phyloP scores from a whole-genome alignment of 192 early-diverging fungal genomes.

The Allomyces macrogynus region DNA sequence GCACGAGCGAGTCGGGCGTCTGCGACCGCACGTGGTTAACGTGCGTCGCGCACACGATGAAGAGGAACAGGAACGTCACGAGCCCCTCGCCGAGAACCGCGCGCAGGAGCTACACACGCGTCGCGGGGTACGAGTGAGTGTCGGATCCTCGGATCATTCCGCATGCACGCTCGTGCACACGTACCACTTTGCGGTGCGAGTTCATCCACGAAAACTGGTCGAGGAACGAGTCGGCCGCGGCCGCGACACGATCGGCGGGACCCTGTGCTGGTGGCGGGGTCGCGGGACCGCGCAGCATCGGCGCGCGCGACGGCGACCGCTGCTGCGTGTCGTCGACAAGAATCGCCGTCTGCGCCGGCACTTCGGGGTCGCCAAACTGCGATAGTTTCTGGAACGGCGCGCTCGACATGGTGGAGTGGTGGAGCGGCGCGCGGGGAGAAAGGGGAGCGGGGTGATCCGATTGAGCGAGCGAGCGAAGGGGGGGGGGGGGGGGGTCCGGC shows the following conservation, averaged over 20 bases:
- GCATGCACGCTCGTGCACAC: background rate
- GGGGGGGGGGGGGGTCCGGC: too few relatives aligned
- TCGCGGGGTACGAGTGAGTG: background rate
- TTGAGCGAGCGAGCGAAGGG: too few relatives aligned
- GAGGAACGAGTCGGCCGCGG: background rate
- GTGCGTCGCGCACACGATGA: conserved; percentile 25
- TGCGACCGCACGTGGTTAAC: conserved; percentile 33
- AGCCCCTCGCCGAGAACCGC: conserved; percentile 37
- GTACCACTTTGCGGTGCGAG: background rate
- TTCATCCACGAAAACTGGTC: background rate
- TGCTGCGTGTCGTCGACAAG: background rate
- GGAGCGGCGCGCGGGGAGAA: too few relatives aligned
- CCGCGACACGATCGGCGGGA: background rate
- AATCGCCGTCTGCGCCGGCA: background rate
- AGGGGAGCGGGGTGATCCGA: too few relatives aligned
- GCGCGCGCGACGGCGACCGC: background rate
- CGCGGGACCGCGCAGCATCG: background rate
- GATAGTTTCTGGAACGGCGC: background rate
- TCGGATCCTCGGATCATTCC: background rate
- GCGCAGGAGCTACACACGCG: conserved; percentile 17
- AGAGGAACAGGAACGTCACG: conserved; percentile 37
- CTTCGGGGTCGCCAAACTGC: too few relatives aligned
- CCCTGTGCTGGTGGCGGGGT: background rate
- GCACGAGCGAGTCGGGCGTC: conserved; percentile 22
- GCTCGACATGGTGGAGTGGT: background rate